Conservation (phyloP, 108 stramenopile species). For the Cyclotella distinguenda region DNA sequence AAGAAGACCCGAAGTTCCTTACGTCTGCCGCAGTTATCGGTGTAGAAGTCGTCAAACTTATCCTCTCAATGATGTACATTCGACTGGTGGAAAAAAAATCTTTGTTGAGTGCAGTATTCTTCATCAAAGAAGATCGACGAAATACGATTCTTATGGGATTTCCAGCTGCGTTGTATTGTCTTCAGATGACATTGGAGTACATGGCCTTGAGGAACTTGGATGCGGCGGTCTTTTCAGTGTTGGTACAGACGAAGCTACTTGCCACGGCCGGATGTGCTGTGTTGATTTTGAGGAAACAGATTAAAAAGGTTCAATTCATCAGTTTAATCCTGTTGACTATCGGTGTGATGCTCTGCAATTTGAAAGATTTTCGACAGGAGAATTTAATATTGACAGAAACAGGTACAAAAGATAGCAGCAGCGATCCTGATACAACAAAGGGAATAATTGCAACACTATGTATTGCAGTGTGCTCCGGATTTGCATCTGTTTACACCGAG, state of each 20-base stretch:
- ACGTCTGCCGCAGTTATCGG: constrained; percentile 78
- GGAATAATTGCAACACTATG: constrained; percentile 84
- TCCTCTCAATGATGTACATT: constrained; percentile 61
- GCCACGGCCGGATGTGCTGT: constrained; percentile 92
- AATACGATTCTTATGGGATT: constrained; percentile 81
- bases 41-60: constrained; percentile 66
- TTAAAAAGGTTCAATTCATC: constrained; percentile 75
- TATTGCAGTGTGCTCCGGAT: constrained; percentile 81
- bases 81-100: constrained; percentile 45
- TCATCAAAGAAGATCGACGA: constrained; percentile 64
- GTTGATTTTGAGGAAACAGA: constrained; percentile 72
- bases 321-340: constrained; percentile 80
- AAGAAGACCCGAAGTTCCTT: constrained; percentile 69
- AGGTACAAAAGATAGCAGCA: constrained; percentile 5
- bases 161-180: constrained; percentile 91
- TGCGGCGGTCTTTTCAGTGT: constrained; percentile 90
- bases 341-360: constrained; percentile 92
- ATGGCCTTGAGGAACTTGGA: constrained; percentile 91
- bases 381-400: background rate
- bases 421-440: constrained; percentile 36
- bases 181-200: constrained; percentile 96
- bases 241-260: constrained; percentile 92
- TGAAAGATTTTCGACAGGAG: constrained; percentile 33
- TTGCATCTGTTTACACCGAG: constrained; percentile 95
- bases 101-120: constrained; percentile 44